phyloP scores from a whole-genome alignment of 1,284 basidiomycete species.

The Marasmius tenuissimus region DNA sequence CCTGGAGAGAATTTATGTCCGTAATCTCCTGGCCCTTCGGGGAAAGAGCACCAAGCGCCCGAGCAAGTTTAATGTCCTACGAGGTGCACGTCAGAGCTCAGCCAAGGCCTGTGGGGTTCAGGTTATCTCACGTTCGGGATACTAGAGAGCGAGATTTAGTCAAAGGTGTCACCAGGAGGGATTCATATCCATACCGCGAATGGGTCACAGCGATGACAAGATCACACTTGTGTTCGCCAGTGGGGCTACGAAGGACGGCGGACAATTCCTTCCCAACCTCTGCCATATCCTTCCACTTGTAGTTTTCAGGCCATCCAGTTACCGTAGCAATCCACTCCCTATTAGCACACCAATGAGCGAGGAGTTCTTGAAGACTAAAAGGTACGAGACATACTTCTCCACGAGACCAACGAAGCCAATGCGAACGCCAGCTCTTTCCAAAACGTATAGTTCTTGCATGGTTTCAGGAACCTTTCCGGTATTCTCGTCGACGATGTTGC shows the following conservation, averaged over 20 bases:
- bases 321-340: conserved; percentile 73
- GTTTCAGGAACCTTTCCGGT: conserved; percentile 47
- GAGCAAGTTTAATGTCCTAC: conserved; percentile 52
- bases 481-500: conserved; percentile 50
- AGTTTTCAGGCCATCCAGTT: conserved; percentile 62
- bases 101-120: conserved; percentile 2
- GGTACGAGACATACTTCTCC: conserved; percentile 47
- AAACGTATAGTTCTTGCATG: conserved; percentile 46
- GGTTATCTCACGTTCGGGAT: conserved; percentile 41
- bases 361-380: background rate
- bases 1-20: conserved; percentile 44
- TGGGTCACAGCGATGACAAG: conserved; percentile 69
- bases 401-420: conserved; percentile 69
- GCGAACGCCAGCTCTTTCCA: conserved; percentile 54
- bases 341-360: no score
- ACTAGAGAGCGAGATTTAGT: background rate
- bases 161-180: background rate
- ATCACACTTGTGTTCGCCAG: conserved; percentile 57
- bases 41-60: conserved; percentile 37
- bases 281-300: conserved; percentile 53
- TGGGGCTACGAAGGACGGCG: conserved; percentile 55
- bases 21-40: conserved; percentile 35
- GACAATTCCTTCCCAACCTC: conserved; percentile 54
- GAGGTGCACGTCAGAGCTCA: conserved; percentile 49
- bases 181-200: conserved; percentile 37